A percentile compares a stretch with the other conserved stretches of the same genome.
Evolutionary conservation across 2,329 filamentous ascomycete genomes (phyloP).

Genomic region (Penicillium sp.): DNA sequence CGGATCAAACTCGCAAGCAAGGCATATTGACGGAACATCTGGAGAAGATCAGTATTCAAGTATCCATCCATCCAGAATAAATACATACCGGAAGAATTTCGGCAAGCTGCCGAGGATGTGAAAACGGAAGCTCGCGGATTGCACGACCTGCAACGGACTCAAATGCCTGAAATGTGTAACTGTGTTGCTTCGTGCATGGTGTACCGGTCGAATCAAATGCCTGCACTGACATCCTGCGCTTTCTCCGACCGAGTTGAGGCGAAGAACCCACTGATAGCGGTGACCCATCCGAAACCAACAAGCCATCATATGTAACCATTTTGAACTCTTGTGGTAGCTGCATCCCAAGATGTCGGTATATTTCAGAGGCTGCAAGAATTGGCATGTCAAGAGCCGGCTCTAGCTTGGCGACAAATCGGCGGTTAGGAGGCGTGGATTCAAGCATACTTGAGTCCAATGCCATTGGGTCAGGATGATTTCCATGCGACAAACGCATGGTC

Average conservation of each 20-base stretch:
- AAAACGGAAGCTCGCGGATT: constrained; percentile 41
- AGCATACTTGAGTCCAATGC: constrained; percentile 37
- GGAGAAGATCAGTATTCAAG: constrained; percentile 2
- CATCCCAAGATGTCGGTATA: constrained; percentile 39
- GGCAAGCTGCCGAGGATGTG: constrained; percentile 43
- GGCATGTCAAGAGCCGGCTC: constrained; percentile 42
- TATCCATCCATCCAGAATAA: neutral
- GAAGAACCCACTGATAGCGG: constrained; percentile 16
- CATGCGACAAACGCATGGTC: constrained; percentile 31
- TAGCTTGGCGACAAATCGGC: constrained; percentile 42
- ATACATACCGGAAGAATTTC: constrained; percentile 40
- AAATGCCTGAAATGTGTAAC: constrained; percentile 42
- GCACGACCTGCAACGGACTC: constrained; percentile 39
- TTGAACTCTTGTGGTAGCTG: constrained; percentile 39
- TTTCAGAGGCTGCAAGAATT: constrained; percentile 38
- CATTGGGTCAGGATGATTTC: constrained; percentile 33
- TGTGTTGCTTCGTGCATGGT: constrained; percentile 33
- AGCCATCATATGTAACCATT: constrained; percentile 36
- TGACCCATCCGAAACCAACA: constrained; percentile 34
- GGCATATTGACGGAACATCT: constrained; percentile 45
- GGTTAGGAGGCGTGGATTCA: constrained; percentile 36
- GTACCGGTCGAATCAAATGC: constrained; percentile 29
- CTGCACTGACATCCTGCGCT: constrained; percentile 31
- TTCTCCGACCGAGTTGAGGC: constrained; percentile 28
- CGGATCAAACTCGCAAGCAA: constrained; percentile 38